Percentiles rank a stretch among this genome's conserved stretches.
Evolutionary conservation across 2,329 filamentous ascomycete species (phyloP).

Genomic region (Colletotrichum nymphaeae): DNA sequence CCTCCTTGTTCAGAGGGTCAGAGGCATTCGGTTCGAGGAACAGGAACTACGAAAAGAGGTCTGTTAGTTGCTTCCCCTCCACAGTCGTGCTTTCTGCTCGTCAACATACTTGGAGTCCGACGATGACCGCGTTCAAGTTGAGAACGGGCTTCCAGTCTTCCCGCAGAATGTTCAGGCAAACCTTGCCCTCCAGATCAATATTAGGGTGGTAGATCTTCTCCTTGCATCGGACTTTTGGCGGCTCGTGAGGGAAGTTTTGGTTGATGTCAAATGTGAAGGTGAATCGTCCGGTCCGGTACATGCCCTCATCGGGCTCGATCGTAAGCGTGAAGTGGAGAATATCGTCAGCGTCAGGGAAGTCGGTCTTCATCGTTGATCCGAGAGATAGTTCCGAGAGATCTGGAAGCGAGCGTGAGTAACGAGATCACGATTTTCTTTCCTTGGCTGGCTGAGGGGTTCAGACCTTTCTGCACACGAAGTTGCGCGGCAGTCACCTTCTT

Average conservation of each 20-base stretch:
- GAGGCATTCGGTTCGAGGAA: slow-evolving; percentile 98
- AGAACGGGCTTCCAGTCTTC: slow-evolving; percentile 99
- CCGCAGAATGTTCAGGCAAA: slow-evolving; percentile 95
- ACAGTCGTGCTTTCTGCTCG: too few relatives aligned
- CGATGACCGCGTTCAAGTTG: slow-evolving; percentile 95
- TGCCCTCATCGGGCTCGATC: slow-evolving; percentile 86
- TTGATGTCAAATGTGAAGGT: slow-evolving; percentile 93
- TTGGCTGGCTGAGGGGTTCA: not conserved
- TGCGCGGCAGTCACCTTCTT: slow-evolving; percentile 99
- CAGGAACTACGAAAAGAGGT: slow-evolving; percentile 73
- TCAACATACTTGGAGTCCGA: slow-evolving; percentile 81
- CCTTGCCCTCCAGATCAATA: slow-evolving; percentile 97
- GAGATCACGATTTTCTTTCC: slow-evolving; percentile 1
- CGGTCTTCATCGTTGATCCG: slow-evolving; percentile 82
- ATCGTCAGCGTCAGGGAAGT: slow-evolving; percentile 85
- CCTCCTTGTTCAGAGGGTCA: slow-evolving; percentile 98
- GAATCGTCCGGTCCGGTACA: slow-evolving; percentile 90
- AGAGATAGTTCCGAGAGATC: slow-evolving; percentile 86
- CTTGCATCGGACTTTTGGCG: slow-evolving; percentile 95
- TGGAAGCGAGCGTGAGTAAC: slow-evolving; percentile 47
- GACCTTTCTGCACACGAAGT: slow-evolving; percentile 95
- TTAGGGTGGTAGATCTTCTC: slow-evolving; percentile 99
- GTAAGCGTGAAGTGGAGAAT: slow-evolving; percentile 86
- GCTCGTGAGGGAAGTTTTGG: slow-evolving; percentile 96
- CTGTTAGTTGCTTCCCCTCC: slow-evolving; percentile 37